These are phyloP conservation scores for Trypanosoma caninum DNA, from an alignment of 208 protist genomes.

Conservation along the genomic window DNA sequence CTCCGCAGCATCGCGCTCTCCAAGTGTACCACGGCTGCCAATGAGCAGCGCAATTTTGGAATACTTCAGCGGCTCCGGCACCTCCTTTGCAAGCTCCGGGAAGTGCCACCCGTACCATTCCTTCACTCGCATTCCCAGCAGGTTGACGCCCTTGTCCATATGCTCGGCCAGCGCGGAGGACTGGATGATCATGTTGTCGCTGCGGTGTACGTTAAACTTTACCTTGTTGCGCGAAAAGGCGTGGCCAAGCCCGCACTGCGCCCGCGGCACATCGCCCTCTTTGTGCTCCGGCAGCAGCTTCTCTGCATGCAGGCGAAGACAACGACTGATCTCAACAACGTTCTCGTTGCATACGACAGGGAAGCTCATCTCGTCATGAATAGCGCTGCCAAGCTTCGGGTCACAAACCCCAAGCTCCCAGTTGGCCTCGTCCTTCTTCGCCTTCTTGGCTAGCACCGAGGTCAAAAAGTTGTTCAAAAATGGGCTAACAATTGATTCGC, in stretches of 20 bases:
- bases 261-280: slow-evolving; percentile 94
- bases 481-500: slow-evolving; percentile 91
- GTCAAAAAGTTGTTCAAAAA: slow-evolving; percentile 94
- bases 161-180: slow-evolving; percentile 97
- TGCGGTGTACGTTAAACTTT: slow-evolving; percentile 99
- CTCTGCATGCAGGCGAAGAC: slow-evolving; percentile 95
- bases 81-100: slow-evolving; percentile 97
- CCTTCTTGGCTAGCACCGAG: slow-evolving; percentile 93
- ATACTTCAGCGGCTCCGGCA: slow-evolving; percentile 96
- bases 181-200: slow-evolving; percentile 99
- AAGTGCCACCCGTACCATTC: slow-evolving; percentile 99
- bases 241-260: slow-evolving; percentile 98
- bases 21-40: slow-evolving; percentile 68
- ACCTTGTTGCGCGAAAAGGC: slow-evolving; percentile 98
- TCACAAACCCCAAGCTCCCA: slow-evolving; percentile 95
- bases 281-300: slow-evolving; percentile 93
- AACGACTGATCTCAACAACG: slow-evolving; percentile 91
- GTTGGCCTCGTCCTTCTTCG: slow-evolving; percentile 70
- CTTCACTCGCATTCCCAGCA: slow-evolving; percentile 98
- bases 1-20: slow-evolving; percentile 68
- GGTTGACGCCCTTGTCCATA: slow-evolving; percentile 99
- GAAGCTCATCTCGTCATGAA: slow-evolving; percentile 89
- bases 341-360: slow-evolving; percentile 89
- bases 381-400: slow-evolving; percentile 93
- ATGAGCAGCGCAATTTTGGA: slow-evolving; percentile 90